Base-by-base conservation (phyloP, 139 green algal genomes). In the Haematococcus lacustris region DNA sequence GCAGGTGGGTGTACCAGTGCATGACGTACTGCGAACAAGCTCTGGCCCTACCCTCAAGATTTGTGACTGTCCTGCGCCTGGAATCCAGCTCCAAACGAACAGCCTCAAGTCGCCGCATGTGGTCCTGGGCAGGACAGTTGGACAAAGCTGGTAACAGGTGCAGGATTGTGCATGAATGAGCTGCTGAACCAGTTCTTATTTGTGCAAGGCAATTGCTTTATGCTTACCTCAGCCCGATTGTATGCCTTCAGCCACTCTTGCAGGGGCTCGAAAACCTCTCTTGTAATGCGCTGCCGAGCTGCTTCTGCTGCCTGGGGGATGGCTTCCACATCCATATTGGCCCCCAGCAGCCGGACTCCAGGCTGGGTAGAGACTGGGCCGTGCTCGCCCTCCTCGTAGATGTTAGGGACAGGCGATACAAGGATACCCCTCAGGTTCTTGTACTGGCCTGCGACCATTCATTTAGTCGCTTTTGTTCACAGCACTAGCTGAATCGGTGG, bases 21-120 rank as follows among this genome's bases (percentile, higher is more conserved):
- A n/a, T n/a, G n/a, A n/a, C n/a, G n/a, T n/a, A n/a, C n/a, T n/a
- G n/a, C n/a, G n/a, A n/a, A n/a, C n/a, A n/a, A n/a, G n/a, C n/a
- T n/a, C n/a, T n/a, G n/a, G 5, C 39, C 68, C 33, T 40, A 84
- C 82, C 78, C 9, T 79, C 68, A 62, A 96, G 85, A 32, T 77
- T 80, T 66, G 76, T 77, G n/a, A 96, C 91, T 13, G 91, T 96
- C 34, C 90, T 76, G 23, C 90, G 74, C 26, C 91, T 82, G 0
- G 90, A 96, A 73, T 96, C 91, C 51, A 96, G 82, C 78, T 96
- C 91, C 43, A 96, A 81, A 0, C 91, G 73, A 65, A 96, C 77
- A 2, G 62, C 68, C 81, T 96, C 91, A 41, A 96, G 74, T 70
- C 80, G 83, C 70, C 80, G 87, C 89, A 95, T 93, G 57, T 87